Evolutionary conservation across 768 basidiomycete species (phyloP), one percentile per base, ranked within the genome.

Genomic region (Boletus sensibilis): DNA sequence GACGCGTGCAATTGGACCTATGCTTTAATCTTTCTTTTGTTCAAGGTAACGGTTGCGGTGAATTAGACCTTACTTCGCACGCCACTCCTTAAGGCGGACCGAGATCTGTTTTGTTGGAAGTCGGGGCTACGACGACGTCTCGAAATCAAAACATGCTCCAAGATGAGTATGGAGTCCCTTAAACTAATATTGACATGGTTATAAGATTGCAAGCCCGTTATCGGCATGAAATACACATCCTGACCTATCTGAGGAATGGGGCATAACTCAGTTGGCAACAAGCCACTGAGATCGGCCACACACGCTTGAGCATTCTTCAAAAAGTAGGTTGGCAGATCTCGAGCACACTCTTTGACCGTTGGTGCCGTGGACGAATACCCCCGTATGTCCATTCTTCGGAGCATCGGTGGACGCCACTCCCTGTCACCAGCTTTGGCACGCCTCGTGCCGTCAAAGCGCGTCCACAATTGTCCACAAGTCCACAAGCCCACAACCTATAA

Each of bases 371-470:
- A 39, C 16, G 37, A 40, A 35, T 33, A 23, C 0, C 34, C 46
- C 38, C 35, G 14, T 25, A 18, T 23, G 43, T 43, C 50, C 31
- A 40, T 62, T 59, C 43, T 44, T 38, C 44, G 43, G 53, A 39
- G 41, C n/a, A 50, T 52, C 25, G 11, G 44, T 49, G 39, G 51
- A 49, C 50, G 59, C 63, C 63, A 59, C 57, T 57, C 23, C 37
- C 40, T 55, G 57, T 53, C 44, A 57, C 34, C 40, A 13, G 37
- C 54, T 57, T 65, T 65, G 61, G 29, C 38, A 53, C 18, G 63
- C 63, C 69, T 71, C 69, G 67, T 69, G 69, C 49, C 34, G 45
- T 50, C 66, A 64, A 59, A 66, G 70, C 66, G 39, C 51, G 14
- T 60, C 61, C 52, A 57, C 59, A 57, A 61, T 59, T 55, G 69